These are phyloP conservation scores for Leccinum imitatum DNA, from an alignment of 768 basidiomycete genomes.

Conservation along the genomic window DNA sequence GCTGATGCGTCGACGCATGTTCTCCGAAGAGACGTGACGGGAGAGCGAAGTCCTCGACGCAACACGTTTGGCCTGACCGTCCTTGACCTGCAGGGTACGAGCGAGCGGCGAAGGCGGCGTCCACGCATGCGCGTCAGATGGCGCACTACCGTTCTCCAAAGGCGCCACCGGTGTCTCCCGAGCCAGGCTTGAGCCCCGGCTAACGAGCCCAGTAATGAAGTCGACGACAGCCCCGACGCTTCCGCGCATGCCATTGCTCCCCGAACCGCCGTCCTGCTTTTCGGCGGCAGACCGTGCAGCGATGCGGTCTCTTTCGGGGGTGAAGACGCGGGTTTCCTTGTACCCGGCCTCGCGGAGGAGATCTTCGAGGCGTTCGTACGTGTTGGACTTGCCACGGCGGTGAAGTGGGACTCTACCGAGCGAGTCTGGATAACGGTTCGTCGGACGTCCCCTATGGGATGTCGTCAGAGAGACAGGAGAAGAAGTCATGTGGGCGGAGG, in stretches of 20 bases:
- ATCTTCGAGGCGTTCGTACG: slow-evolving; percentile 83
- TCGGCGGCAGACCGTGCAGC: slow-evolving; percentile 26
- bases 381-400: slow-evolving; percentile 74
- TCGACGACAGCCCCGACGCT: slow-evolving; percentile 59
- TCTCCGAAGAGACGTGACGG: slow-evolving; percentile 22
- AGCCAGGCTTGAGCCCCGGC: slow-evolving; percentile 23
- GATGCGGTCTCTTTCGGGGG: slow-evolving; percentile 70
- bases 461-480: slow-evolving; percentile 42
- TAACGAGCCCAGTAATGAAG: slow-evolving; percentile 63
- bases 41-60: slow-evolving; percentile 21
- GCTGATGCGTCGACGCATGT: slow-evolving; percentile 13
- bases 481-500: slow-evolving; percentile 2
- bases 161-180: slow-evolving; percentile 14
- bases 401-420: slow-evolving; percentile 74
- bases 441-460: slow-evolving; percentile 40
- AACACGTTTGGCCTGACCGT: slow-evolving; percentile 9
- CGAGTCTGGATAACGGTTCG: slow-evolving; percentile 53
- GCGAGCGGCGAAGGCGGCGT: slow-evolving; percentile 30
- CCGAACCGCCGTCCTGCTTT: slow-evolving; percentile 28
- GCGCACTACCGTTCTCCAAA: slow-evolving; percentile 5
- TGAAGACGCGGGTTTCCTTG: slow-evolving; percentile 88
- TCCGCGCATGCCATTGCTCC: slow-evolving; percentile 38
- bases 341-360: slow-evolving; percentile 85
- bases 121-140: slow-evolving; percentile 12
- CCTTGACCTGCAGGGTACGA: slow-evolving; percentile 12